Percentiles rank a stretch among this genome's conserved stretches.
Conservation (phyloP, 2,329 filamentous ascomycete species). For the Aplosporella prunicola region DNA sequence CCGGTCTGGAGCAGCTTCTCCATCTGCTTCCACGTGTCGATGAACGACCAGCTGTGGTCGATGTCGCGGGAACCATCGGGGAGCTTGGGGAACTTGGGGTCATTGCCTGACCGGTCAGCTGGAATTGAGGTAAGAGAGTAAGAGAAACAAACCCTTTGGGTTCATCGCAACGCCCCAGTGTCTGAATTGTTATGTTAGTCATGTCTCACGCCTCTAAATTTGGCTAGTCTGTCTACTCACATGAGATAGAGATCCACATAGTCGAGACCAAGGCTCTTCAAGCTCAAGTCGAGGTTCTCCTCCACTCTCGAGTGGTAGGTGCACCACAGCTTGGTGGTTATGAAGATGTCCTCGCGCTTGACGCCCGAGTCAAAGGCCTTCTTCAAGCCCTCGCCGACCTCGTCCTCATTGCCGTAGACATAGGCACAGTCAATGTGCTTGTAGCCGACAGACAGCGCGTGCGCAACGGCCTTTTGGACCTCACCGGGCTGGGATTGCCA, state of each 20-base stretch:
- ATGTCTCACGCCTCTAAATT: too few relatives aligned
- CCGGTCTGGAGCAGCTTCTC: constrained; percentile 47
- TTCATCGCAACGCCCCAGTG: constrained; percentile 78
- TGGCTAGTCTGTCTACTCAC: too few relatives aligned
- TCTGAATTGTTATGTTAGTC: too few relatives aligned
- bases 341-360: constrained; percentile 70
- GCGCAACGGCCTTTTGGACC: constrained; percentile 38
- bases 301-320: constrained; percentile 65
- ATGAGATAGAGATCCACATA: constrained; percentile 76
- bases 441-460: constrained; percentile 41
- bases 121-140: constrained; percentile 10
- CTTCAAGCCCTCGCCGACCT: constrained; percentile 69
- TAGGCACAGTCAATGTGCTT: constrained; percentile 60
- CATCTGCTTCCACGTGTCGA: constrained; percentile 69
- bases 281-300: constrained; percentile 60
- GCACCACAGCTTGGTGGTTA: constrained; percentile 79
- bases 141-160: constrained; percentile 48
- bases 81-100: constrained; percentile 65
- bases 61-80: constrained; percentile 67
- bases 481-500: constrained; percentile 35
- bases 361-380: constrained; percentile 61
- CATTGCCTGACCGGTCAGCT: constrained; percentile 55
- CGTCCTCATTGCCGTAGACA: constrained; percentile 73
- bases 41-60: constrained; percentile 56
- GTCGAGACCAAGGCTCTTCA: constrained; percentile 64